Percentiles rank a stretch among this genome's conserved stretches.
phyloP scores from a whole-genome alignment of 495 filamentous ascomycete species.

The Trichoderma reesei region DNA sequence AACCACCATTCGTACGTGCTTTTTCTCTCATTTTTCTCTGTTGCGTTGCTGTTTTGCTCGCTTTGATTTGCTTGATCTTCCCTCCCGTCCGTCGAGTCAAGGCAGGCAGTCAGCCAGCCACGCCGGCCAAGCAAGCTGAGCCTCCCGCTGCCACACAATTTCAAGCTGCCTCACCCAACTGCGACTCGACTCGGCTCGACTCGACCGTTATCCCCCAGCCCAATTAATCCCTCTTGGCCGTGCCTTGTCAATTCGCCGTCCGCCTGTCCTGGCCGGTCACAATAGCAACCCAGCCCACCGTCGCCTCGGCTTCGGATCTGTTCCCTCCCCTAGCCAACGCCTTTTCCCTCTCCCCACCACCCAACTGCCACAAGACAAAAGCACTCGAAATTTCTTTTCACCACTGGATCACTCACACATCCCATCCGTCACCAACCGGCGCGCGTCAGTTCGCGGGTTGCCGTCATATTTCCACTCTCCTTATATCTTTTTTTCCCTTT shows the following conservation, averaged over 20 bases:
- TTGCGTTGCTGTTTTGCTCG: neutral
- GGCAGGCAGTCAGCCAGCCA: neutral
- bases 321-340: constrained; percentile 6
- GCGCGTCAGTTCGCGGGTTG: neutral
- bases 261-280: constrained; percentile 3
- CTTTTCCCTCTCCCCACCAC: neutral
- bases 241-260: constrained; percentile 1
- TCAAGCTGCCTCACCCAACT: too few relatives aligned
- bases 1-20: neutral
- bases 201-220: neutral
- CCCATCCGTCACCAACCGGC: neutral
- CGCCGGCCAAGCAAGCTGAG: neutral
- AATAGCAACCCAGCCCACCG: constrained; percentile 6
- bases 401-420: neutral
- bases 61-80: neutral
- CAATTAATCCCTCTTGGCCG: constrained; percentile 6
- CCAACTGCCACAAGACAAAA: neutral
- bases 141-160: neutral
- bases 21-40: neutral
- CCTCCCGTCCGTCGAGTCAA: neutral
- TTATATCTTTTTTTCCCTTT: neutral
- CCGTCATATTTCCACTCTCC: too few relatives aligned
- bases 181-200: too few relatives aligned
- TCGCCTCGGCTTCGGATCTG: constrained; percentile 7
- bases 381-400: too few relatives aligned